Conservation (phyloP, 1,284 basidiomycete species). For the Termitomyces sp. region DNA sequence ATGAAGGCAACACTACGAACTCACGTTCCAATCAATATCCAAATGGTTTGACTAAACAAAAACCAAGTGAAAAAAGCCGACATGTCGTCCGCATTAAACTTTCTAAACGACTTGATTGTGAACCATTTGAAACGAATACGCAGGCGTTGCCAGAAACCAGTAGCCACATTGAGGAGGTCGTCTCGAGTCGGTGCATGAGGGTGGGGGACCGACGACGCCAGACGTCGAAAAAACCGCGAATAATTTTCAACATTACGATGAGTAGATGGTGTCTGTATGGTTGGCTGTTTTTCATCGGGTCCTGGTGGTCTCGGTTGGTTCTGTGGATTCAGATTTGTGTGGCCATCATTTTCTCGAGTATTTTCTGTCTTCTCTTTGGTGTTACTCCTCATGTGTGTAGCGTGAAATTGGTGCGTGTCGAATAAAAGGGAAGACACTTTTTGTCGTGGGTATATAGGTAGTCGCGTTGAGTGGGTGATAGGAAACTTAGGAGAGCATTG, state of each 20-base stretch:
- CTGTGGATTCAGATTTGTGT: neutral
- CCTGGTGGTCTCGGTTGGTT: neutral
- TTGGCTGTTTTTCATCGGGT: neutral
- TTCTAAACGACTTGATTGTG: slow-evolving; percentile 91
- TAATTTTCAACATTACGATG: slow-evolving; percentile 61
- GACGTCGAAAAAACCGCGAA: slow-evolving; percentile 70
- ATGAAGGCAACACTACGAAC: slow-evolving; percentile 27
- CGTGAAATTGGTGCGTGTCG: slow-evolving; percentile 8
- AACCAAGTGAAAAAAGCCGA: slow-evolving; percentile 96
- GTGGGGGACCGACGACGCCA: slow-evolving; percentile 72
- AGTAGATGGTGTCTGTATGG: slow-evolving; percentile 5
- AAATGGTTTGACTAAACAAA: slow-evolving; percentile 88
- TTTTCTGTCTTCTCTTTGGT: neutral
- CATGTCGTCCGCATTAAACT: slow-evolving; percentile 95
- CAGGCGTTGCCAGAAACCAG: slow-evolving; percentile 85
- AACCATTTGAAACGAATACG: slow-evolving; percentile 98
- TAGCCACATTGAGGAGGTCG: slow-evolving; percentile 83
- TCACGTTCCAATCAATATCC: slow-evolving; percentile 93
- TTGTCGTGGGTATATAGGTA: neutral
- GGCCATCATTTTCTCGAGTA: neutral
- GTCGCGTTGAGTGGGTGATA: neutral
- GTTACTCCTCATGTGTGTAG: slow-evolving; percentile 2
- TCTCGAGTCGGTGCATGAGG: slow-evolving; percentile 82
- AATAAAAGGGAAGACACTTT: neutral
- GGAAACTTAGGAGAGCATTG: slow-evolving; percentile 14